Evolutionary conservation across 768 basidiomycete genomes (phyloP).

Genomic region (Pulveroboletus sp.): DNA sequence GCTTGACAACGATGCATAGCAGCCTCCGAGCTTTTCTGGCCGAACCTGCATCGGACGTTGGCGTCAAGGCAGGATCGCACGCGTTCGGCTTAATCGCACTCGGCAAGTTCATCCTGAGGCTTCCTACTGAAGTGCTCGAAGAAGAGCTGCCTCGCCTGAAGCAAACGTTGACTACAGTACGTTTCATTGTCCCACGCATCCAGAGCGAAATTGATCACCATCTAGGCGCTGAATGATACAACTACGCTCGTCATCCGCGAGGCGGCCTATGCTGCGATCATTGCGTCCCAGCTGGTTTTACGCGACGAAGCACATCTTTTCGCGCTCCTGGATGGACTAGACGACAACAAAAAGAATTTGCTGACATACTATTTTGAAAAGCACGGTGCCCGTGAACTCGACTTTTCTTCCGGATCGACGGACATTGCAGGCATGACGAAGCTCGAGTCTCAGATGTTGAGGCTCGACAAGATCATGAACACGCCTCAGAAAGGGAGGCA

Average conservation of each 20-base stretch:
- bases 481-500: slow-evolving; percentile 51
- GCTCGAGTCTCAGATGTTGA: slow-evolving; percentile 76
- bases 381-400: slow-evolving; percentile 64
- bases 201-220: slow-evolving; percentile 1
- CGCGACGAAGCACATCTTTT: slow-evolving; percentile 84
- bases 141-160: slow-evolving; percentile 82
- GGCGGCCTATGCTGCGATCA: slow-evolving; percentile 78
- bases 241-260: slow-evolving; percentile 78
- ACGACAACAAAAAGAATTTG: slow-evolving; percentile 90
- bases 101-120: slow-evolving; percentile 76
- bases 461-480: slow-evolving; percentile 76
- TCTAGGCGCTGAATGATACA: slow-evolving; percentile 67
- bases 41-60: slow-evolving; percentile 48
- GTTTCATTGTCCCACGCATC: slow-evolving; percentile 20
- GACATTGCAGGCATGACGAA: slow-evolving; percentile 54
- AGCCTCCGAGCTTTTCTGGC: slow-evolving; percentile 63
- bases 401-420: slow-evolving; percentile 32
- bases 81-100: slow-evolving; percentile 84
- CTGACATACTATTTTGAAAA: slow-evolving; percentile 89
- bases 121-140: slow-evolving; percentile 82
- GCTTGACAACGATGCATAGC: slow-evolving; percentile 79
- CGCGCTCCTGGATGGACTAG: slow-evolving; percentile 72
- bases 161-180: slow-evolving; percentile 64
- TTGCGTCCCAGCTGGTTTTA: slow-evolving; percentile 79
- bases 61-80: slow-evolving; percentile 62